Conservation (phyloP, 176 grass and related monocot genomes). For the Zoysia pacifica region DNA sequence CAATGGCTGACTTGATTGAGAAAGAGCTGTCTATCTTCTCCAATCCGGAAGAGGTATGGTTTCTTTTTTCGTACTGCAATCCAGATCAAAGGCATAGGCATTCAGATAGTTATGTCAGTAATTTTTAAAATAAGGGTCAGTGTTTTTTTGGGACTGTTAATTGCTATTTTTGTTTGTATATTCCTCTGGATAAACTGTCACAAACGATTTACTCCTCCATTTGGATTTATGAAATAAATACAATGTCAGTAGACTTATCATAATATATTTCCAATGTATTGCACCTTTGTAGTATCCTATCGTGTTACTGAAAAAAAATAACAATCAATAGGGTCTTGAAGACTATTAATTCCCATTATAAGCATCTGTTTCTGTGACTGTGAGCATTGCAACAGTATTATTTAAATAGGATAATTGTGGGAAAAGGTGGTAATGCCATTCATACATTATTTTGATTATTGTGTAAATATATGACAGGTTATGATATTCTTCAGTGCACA, state of each 20-base stretch:
- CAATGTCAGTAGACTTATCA: conserved; percentile 2
- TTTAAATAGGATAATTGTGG: not conserved
- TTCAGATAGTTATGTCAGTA: not conserved
- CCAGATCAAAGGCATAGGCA: not conserved
- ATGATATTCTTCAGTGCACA: conserved; percentile 99
- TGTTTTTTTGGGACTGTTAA: not conserved
- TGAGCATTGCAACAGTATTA: not conserved
- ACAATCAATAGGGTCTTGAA: not conserved
- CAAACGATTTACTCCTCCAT: not conserved
- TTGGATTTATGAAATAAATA: conserved; percentile 10
- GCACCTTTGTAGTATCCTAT: not conserved
- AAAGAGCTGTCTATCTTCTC: conserved; percentile 65
- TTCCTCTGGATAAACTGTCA: conserved; percentile 1
- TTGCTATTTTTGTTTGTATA: not conserved
- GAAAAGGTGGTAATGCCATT: not conserved
- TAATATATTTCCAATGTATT: not conserved
- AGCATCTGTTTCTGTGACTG: not conserved
- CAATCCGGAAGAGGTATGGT: conserved; percentile 72
- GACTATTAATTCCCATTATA: not conserved
- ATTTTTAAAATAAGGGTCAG: not conserved
- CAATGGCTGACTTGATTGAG: conserved; percentile 90
- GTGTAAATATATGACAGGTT: conserved; percentile 51
- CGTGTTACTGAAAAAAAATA: not conserved
- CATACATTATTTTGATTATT: conserved; percentile 34
- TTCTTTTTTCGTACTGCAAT: not conserved